Evolutionary conservation across 164 flowering plant genomes (phyloP).

Genomic region (Magnolia officinalis): DNA sequence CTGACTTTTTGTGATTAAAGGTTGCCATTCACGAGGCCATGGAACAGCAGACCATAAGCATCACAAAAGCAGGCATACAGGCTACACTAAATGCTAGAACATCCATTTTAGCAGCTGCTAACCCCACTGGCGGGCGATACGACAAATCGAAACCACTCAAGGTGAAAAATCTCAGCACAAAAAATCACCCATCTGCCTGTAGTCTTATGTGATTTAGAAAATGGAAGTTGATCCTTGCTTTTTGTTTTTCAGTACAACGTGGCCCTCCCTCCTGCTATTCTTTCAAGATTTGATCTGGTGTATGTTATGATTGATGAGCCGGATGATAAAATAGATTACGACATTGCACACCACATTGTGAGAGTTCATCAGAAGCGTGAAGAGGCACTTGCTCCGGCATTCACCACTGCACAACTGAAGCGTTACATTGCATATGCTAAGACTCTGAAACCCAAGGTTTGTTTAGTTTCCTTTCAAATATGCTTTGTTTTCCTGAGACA

Average conservation of each 20-base stretch:
- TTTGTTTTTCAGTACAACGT: slow-evolving; percentile 72
- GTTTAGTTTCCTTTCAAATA: not conserved
- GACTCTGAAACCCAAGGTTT: slow-evolving; percentile 87
- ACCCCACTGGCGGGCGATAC: slow-evolving; percentile 95
- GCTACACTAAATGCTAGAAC: slow-evolving; percentile 96
- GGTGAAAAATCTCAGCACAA: slow-evolving; percentile 31
- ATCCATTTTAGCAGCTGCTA: slow-evolving; percentile 94
- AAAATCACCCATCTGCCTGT: not conserved
- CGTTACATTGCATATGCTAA: slow-evolving; percentile 92
- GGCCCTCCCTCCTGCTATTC: slow-evolving; percentile 96
- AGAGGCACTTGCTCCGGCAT: slow-evolving; percentile 80
- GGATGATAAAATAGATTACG: slow-evolving; percentile 88
- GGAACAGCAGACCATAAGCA: slow-evolving; percentile 99
- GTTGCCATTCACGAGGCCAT: slow-evolving; percentile 99
- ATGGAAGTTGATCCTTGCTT: not conserved
- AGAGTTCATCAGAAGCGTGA: slow-evolving; percentile 93
- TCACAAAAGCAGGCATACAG: slow-evolving; percentile 96
- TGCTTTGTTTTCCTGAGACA: not conserved
- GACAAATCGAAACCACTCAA: slow-evolving; percentile 91
- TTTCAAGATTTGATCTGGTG: slow-evolving; percentile 96
- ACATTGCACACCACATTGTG: slow-evolving; percentile 92
- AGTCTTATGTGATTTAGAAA: slow-evolving; percentile 4
- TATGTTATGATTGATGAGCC: slow-evolving; percentile 99
- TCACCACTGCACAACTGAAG: slow-evolving; percentile 75
- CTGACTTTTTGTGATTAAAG: slow-evolving; percentile 33